phyloP scores from a whole-genome alignment of 129 eudicot genomes.

The Artemisia tridentata region DNA sequence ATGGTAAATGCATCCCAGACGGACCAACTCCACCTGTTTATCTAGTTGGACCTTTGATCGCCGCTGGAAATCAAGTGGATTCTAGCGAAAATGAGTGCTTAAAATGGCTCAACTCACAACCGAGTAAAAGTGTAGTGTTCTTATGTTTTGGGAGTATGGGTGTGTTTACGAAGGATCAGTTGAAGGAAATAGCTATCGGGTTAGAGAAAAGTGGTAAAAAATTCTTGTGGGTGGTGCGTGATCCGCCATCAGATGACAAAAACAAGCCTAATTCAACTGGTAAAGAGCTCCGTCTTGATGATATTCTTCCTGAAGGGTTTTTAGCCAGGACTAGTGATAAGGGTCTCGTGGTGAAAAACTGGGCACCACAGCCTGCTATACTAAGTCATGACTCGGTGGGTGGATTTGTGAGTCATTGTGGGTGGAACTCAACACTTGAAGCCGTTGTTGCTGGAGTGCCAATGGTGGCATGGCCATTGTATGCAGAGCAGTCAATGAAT shows the following conservation, averaged over 20 bases:
- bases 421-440: background rate
- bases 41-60: conserved; percentile 51
- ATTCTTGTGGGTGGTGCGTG: conserved; percentile 1
- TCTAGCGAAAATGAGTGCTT: conserved; percentile 36
- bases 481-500: too few relatives aligned
- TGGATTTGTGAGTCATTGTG: too few relatives aligned
- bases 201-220: conserved; percentile 42
- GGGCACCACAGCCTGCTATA: too few relatives aligned
- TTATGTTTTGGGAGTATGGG: conserved; percentile 70
- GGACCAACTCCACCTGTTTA: conserved; percentile 46
- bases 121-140: conserved; percentile 53
- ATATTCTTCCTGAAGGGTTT: conserved; percentile 29
- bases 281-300: conserved; percentile 43
- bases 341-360: conserved; percentile 25
- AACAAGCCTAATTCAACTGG: conserved; percentile 7
- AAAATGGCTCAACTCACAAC: conserved; percentile 57
- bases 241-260: conserved; percentile 34
- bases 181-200: conserved; percentile 54
- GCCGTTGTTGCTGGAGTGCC: background rate
- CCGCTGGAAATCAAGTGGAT: conserved; percentile 5
- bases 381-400: too few relatives aligned
- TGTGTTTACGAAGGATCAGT: conserved; percentile 36
- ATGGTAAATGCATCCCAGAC: conserved; percentile 28
- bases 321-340: conserved; percentile 35
- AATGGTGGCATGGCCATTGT: background rate